Percentiles rank a stretch among this genome's conserved stretches.
These are phyloP conservation scores for Wickerhamomyces tratensis DNA, from an alignment of 805 yeast species.

Conservation along the genomic window DNA sequence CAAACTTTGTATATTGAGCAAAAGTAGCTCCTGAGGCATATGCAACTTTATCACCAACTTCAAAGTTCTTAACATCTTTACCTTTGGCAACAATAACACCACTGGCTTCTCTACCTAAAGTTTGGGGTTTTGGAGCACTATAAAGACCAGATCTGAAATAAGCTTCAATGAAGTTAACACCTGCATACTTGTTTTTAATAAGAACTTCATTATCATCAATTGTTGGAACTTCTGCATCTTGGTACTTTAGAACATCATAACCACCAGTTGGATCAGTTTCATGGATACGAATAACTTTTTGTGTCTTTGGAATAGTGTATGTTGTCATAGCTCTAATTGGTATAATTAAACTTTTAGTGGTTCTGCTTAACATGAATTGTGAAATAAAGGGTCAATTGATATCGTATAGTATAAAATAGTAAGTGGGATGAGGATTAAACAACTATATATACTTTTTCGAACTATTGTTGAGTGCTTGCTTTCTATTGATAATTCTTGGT, in stretches of 20 bases:
- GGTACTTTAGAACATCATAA: slow-evolving; percentile 49
- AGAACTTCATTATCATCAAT: slow-evolving; percentile 45
- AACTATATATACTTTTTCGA: no score
- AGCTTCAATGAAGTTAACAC: slow-evolving; percentile 74
- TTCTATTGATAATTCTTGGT: no score
- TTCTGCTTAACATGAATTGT: no score
- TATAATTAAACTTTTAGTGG: no score
- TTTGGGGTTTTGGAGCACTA: slow-evolving; percentile 48
- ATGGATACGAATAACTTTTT: slow-evolving; percentile 44
- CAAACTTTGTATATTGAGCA: slow-evolving; percentile 60
- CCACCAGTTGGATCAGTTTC: slow-evolving; percentile 36
- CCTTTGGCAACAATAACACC: slow-evolving; percentile 67
- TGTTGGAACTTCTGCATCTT: slow-evolving; percentile 47
- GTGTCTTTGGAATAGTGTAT: slow-evolving; percentile 39
- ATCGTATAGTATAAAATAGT: no score
- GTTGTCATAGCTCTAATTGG: slow-evolving; percentile 8
- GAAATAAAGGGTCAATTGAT: background rate
- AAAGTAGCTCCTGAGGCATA: slow-evolving; percentile 45
- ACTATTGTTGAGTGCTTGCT: no score
- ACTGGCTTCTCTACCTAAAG: slow-evolving; percentile 66
- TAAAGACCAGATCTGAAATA: slow-evolving; percentile 79
- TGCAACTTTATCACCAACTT: slow-evolving; percentile 65
- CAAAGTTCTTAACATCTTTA: slow-evolving; percentile 36
- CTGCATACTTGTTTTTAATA: slow-evolving; percentile 66
- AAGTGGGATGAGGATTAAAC: no score